Base-by-base conservation (phyloP, 31 red algal genomes). In the Porphyra umbilicalis region DNA sequence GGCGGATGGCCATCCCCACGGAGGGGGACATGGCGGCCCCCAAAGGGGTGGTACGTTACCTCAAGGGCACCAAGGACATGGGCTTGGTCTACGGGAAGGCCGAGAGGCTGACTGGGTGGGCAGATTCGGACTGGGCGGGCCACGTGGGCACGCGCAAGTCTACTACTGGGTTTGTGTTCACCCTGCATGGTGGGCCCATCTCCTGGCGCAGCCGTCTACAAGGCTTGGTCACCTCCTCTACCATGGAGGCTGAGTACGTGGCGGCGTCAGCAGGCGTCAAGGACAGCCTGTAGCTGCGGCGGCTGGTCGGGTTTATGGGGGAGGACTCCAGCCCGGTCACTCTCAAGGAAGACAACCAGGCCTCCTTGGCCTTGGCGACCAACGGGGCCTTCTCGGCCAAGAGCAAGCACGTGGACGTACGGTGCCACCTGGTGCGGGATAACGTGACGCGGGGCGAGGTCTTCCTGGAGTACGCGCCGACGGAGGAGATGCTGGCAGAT, bases 171-270 rank as follows among this genome's bases (percentile, higher is more conserved):
- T 83, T 11, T 77, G 8, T 77, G 42, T 83, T 83, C 81, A 67
- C 32, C n/a, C 35, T 35, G 9, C 30, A 8, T 35, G 42, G 81
- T 29, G 42, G n/a, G n/a, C 57, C 81, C 31, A 75, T 83, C 10
- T 11, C 81, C 9, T 83, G 81, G 81, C 34, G 81, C 32, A 83
- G 81, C 42, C 74, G 34, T 44, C 74, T 76, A 35, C 42, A 83
- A 77, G n/a, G 35, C 74, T 44, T 83, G n/a, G 42, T 83, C 30
- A 71, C 36, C 35, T 71, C 74, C 35, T 86, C 79, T 30, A 86
- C 78, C 9, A 33, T 36, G 32, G 84, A 80, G 71, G 80, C 77
- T 6, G 84, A 86, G 79, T 81, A 86, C 8, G 77, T 83, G 29
- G 34, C 84, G 10, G 71, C 71, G 77, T 82, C 33, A 33, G 67